Evolutionary conservation across 1,139 yeast genomes (phyloP), one percentile per base, ranked within the genome.

Genomic region (Scheffersomyces insectosa): DNA sequence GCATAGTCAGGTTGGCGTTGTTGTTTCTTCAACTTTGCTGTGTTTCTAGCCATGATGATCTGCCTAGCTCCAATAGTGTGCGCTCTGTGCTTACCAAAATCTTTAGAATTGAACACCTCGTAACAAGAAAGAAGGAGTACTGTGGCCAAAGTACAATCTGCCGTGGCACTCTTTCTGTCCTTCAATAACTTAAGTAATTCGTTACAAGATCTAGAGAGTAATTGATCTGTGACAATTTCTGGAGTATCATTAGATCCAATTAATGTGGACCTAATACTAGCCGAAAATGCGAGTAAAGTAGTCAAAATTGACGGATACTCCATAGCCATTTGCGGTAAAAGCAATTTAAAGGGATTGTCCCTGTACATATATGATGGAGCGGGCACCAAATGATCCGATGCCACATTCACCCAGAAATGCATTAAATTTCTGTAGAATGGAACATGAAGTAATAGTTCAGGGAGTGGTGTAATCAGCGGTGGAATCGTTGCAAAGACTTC

Each of bases 241-340:
- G 83, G 80, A 7, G 69, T 66, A 6, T 61, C 64, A 45, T 64
- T 57, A 35, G 63, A 48, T 29, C 74, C 58, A 42, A 66, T 55
- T 43, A 67, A 54, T 23, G 63, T 56, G 2, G 72, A 61, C 52
- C 70, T 68, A 47, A 83, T 80, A 4, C 76, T 66, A 0, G 88
- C 83, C 1, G 90, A 82, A 59, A 82, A 84, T 2, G 93, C 91
- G 32, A 86, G 64, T 15, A 86, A 57, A 1, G 86, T 68, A 1
- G 87, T 75, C 50, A 85, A 63, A 10, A 87, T 63, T 0, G 87
- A 78, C 4, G 82, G 79, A 42, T 77, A 72, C 14, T 75, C 70
- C 73, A 84, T 70, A 0, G 95, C 91, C 79, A 87, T 75, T 49
- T 79, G 80, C 0, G 95, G 93, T 13, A 87, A 61, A 4, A 85